Conservation (phyloP, 176 grass and related monocot genomes). For the Cenchrus fungigraminus region DNA sequence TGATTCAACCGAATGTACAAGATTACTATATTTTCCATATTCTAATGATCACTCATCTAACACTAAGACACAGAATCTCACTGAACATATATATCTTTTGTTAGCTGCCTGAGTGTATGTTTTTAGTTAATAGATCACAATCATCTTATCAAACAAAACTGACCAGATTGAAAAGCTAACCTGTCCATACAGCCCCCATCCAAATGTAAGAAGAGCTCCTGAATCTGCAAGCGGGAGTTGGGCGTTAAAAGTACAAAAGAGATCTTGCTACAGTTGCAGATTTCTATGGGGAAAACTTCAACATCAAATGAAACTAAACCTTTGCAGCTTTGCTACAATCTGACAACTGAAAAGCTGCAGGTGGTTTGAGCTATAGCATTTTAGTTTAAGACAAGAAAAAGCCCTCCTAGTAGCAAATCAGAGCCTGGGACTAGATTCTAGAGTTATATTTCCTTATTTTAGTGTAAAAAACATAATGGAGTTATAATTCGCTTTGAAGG, state of each 20-base stretch:
- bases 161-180: conserved; percentile 47
- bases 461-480: neutral
- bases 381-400: conserved; percentile 13
- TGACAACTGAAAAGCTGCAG: conserved; percentile 6
- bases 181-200: conserved; percentile 98
- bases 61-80: neutral
- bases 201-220: conserved; percentile 89
- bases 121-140: neutral
- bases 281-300: neutral
- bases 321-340: neutral
- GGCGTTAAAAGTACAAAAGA: conserved; percentile 12
- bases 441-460: neutral
- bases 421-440: neutral
- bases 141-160: conserved; percentile 12
- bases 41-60: neutral
- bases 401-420: conserved; percentile 7
- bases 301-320: neutral
- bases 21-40: neutral
- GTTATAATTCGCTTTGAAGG: neutral
- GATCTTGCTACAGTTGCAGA: neutral
- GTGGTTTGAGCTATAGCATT: neutral
- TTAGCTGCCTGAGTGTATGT: conserved; percentile 11
- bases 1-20: neutral
- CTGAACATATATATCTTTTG: neutral
- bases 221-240: conserved; percentile 62